A percentile compares a stretch with the other conserved stretches of the same genome.
Evolutionary conservation across 495 filamentous ascomycete genomes (phyloP).

Genomic region (Podospora conica): DNA sequence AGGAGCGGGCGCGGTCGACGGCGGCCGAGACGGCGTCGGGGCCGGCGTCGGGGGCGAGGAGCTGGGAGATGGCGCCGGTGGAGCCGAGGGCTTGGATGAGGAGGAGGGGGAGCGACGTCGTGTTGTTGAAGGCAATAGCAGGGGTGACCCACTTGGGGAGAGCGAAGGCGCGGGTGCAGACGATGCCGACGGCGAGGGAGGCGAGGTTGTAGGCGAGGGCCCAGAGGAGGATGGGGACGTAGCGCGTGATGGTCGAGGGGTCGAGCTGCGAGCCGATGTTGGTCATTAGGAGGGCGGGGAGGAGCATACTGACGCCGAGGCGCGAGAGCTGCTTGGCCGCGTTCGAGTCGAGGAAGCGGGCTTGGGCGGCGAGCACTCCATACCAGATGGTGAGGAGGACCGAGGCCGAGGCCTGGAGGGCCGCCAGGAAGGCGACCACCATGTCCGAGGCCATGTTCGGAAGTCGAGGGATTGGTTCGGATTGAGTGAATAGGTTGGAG

Average conservation of each 20-base stretch:
- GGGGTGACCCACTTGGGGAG: constrained; percentile 61
- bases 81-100: constrained; percentile 55
- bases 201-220: constrained; percentile 34
- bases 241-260: constrained; percentile 45
- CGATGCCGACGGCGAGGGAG: constrained; percentile 34
- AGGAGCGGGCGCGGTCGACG: constrained; percentile 58
- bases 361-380: constrained; percentile 53
- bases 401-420: constrained; percentile 60
- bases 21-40: constrained; percentile 42
- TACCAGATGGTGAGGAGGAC: constrained; percentile 62
- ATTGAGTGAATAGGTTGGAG: too few relatives aligned
- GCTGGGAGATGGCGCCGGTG: constrained; percentile 52
- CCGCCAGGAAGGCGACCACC: constrained; percentile 53
- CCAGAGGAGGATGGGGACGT: constrained; percentile 43
- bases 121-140: constrained; percentile 68
- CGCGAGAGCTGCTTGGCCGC: constrained; percentile 56
- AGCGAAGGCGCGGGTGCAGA: constrained; percentile 27
- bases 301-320: constrained; percentile 57
- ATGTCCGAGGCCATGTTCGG: constrained; percentile 10
- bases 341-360: constrained; percentile 46
- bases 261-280: constrained; percentile 59
- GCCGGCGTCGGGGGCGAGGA: constrained; percentile 37
- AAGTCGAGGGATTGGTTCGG: not conserved
- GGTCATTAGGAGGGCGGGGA: constrained; percentile 58
- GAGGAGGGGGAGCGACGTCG: constrained; percentile 60